phyloP scores from a whole-genome alignment of 2,329 filamentous ascomycete species.

The Dactylonectria estremocensis region DNA sequence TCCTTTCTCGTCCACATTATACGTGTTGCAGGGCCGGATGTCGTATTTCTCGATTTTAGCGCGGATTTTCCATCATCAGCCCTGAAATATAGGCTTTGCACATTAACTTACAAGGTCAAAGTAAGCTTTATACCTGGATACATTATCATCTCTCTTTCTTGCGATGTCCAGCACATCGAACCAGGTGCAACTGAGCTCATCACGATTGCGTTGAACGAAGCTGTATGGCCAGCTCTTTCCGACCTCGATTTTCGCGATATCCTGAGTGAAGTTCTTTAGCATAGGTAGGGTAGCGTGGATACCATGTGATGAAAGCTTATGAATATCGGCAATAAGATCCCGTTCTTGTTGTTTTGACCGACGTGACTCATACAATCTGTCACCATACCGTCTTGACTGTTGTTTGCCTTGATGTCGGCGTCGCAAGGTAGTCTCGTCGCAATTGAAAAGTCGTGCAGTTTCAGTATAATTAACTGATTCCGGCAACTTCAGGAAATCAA shows the following conservation, averaged over 20 bases:
- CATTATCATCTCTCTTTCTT: not conserved
- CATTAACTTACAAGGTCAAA: not conserved
- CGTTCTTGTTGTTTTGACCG: conserved; percentile 30
- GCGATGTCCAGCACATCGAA: not conserved
- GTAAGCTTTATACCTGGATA: not conserved
- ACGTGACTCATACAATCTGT: conserved; percentile 21
- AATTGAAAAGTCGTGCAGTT: not conserved
- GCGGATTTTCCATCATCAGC: not conserved
- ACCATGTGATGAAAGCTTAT: conserved; percentile 27
- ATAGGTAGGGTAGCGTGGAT: conserved; percentile 22
- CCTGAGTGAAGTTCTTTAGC: conserved; percentile 20
- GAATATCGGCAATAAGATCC: conserved; percentile 31
- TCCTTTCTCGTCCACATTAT: not conserved
- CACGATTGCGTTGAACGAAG: not conserved
- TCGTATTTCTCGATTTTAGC: not conserved
- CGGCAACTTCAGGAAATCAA: not conserved
- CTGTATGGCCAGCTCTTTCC: not conserved
- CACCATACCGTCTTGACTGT: conserved; percentile 3
- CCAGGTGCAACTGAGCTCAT: not conserved
- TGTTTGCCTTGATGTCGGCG: not conserved
- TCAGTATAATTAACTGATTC: not conserved
- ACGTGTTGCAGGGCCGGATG: not conserved
- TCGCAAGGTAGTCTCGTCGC: not conserved
- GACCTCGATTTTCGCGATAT: not conserved
- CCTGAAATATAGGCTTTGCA: not conserved